These are phyloP conservation scores for Scedosporium dehoogii DNA, from an alignment of 2,329 filamentous ascomycete genomes.

Conservation along the genomic window DNA sequence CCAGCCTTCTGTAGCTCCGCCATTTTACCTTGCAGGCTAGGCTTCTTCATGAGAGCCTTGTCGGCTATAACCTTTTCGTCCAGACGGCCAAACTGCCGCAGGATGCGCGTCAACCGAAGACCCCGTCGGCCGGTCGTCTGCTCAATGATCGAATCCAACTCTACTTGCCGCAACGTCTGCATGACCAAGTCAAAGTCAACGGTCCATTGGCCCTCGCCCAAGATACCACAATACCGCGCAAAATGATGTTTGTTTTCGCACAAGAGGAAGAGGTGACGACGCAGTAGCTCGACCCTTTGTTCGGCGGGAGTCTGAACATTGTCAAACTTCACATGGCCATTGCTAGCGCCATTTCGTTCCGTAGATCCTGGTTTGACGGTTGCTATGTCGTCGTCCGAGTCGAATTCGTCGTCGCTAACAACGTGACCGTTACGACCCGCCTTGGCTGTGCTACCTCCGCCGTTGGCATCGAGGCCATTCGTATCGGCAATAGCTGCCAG, in stretches of 20 bases:
- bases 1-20: slow-evolving; percentile 78
- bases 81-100: slow-evolving; percentile 81
- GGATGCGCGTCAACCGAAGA: slow-evolving; percentile 73
- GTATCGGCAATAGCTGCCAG: not conserved
- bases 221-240: slow-evolving; percentile 53
- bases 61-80: slow-evolving; percentile 84
- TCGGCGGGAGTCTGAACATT: slow-evolving; percentile 30
- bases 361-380: not conserved
- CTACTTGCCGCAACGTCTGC: slow-evolving; percentile 59
- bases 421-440: not conserved
- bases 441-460: not conserved
- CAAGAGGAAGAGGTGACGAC: slow-evolving; percentile 64
- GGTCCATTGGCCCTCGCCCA: slow-evolving; percentile 64
- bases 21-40: slow-evolving; percentile 76
- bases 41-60: slow-evolving; percentile 72
- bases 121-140: slow-evolving; percentile 68
- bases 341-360: slow-evolving; percentile 18
- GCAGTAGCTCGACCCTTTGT: slow-evolving; percentile 34
- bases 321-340: slow-evolving; percentile 40
- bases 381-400: slow-evolving; percentile 17
- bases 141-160: slow-evolving; percentile 74
- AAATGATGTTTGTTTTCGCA: slow-evolving; percentile 61
- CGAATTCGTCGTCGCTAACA: slow-evolving; percentile 20
- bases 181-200: slow-evolving; percentile 72
- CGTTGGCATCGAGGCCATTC: slow-evolving; percentile 22